Percentiles rank a stretch among this genome's conserved stretches.
Evolutionary conservation across 2,329 filamentous ascomycete species (phyloP).

Genomic region (Pseudodiploospora longispora): DNA sequence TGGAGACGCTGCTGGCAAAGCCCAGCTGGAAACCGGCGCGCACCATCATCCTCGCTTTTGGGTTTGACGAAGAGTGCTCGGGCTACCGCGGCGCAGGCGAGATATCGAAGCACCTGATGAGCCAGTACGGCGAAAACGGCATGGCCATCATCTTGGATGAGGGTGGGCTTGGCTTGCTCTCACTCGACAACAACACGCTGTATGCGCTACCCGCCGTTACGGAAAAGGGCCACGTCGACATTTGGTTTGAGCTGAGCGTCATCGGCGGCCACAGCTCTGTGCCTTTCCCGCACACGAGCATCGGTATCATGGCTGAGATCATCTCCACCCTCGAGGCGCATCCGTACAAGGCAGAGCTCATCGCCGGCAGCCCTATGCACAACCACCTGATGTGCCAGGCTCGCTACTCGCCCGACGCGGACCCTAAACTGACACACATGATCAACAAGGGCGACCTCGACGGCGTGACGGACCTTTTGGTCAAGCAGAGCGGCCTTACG

Average conservation of each 20-base stretch:
- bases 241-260: conserved; percentile 48
- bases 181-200: conserved; percentile 31
- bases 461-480: conserved; percentile 19
- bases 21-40: conserved; percentile 43
- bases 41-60: conserved; percentile 52
- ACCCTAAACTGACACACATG: conserved; percentile 29
- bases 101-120: conserved; percentile 41
- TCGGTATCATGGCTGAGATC: conserved; percentile 60
- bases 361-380: conserved; percentile 46
- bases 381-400: conserved; percentile 50
- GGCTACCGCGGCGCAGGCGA: conserved; percentile 47
- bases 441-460: conserved; percentile 23
- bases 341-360: conserved; percentile 40
- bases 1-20: conserved; percentile 43
- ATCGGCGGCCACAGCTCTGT: conserved; percentile 53
- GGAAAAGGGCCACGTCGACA: conserved; percentile 56
- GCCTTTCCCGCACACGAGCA: conserved; percentile 57
- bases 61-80: conserved; percentile 57
- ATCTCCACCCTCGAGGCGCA: conserved; percentile 55
- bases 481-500: conserved; percentile 10
- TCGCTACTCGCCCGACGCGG: conserved; percentile 43
- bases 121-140: conserved; percentile 47
- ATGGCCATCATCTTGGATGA: conserved; percentile 57
- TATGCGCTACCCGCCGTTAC: conserved; percentile 52
- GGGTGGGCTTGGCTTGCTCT: conserved; percentile 47